These are phyloP conservation scores for Rhynchospora breviuscula DNA, from an alignment of 176 grass and related monocot genomes.

Conservation along the genomic window DNA sequence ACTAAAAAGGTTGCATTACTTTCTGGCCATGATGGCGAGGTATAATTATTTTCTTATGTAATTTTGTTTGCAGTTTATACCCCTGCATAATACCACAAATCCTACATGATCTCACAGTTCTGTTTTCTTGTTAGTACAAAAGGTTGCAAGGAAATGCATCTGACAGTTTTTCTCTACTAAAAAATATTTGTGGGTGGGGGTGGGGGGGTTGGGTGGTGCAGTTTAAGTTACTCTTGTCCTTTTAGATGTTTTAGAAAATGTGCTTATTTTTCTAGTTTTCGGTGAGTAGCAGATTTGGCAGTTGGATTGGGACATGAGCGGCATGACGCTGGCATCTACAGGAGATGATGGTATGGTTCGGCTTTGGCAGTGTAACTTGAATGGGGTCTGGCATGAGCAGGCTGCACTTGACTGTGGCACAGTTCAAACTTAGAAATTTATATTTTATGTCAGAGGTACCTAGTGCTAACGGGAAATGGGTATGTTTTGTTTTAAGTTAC, in stretches of 20 bases:
- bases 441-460: background rate
- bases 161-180: background rate
- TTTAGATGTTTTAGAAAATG: background rate
- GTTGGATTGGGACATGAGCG: constrained; percentile 89
- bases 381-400: constrained; percentile 87
- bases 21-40: constrained; percentile 61
- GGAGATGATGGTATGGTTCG: constrained; percentile 72
- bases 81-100: background rate
- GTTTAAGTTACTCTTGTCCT: background rate
- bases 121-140: background rate
- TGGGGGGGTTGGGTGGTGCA: too few species aligned
- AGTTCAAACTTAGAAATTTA: constrained; percentile 28
- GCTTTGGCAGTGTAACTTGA: constrained; percentile 83
- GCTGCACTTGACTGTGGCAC: constrained; percentile 60
- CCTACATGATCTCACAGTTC: background rate
- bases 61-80: background rate
- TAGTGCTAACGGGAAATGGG: background rate
- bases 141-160: background rate
- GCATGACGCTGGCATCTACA: constrained; percentile 84
- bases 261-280: constrained; percentile 4
- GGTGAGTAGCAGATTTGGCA: constrained; percentile 58
- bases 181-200: background rate
- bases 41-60: constrained; percentile 27
- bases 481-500: background rate
- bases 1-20: constrained; percentile 73